These are phyloP conservation scores for Tricholoma terreum DNA, from an alignment of 768 basidiomycete genomes.

Conservation along the genomic window DNA sequence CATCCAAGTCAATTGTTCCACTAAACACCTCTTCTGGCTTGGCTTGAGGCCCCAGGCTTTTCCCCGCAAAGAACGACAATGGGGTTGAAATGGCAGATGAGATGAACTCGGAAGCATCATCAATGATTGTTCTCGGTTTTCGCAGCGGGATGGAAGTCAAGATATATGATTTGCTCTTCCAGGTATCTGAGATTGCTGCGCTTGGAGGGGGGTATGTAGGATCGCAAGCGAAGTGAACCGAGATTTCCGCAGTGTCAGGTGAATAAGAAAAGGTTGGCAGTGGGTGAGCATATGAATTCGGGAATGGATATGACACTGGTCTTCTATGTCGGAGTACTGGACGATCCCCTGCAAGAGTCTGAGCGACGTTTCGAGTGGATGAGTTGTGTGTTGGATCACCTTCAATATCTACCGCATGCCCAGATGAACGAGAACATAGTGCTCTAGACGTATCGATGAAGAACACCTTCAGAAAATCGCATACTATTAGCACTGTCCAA, in stretches of 20 bases:
- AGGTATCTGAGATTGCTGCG: conserved; percentile 37
- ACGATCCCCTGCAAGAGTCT: conserved; percentile 45
- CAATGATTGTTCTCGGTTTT: conserved; percentile 65
- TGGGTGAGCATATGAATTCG: conserved; percentile 74
- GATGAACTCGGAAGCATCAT: conserved; percentile 67
- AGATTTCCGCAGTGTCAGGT: conserved; percentile 52
- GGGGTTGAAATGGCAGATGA: conserved; percentile 59
- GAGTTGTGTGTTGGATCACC: conserved; percentile 35
- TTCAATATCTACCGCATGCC: conserved; percentile 81
- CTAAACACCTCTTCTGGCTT: conserved; percentile 68
- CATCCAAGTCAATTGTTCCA: conserved; percentile 66
- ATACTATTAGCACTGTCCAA: not conserved
- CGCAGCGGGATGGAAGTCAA: conserved; percentile 65
- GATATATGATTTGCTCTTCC: conserved; percentile 60
- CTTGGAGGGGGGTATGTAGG: conserved; percentile 50
- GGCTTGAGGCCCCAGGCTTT: conserved; percentile 32
- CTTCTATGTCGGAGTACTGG: conserved; percentile 75
- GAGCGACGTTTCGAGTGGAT: not conserved
- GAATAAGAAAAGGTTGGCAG: conserved; percentile 68
- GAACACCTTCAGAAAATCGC: conserved; percentile 55
- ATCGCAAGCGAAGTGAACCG: conserved; percentile 57
- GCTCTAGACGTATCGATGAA: conserved; percentile 78
- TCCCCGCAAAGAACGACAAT: conserved; percentile 50
- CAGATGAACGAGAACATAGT: conserved; percentile 73
- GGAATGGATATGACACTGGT: conserved; percentile 73